phyloP scores from a whole-genome alignment of 768 basidiomycete genomes.

The Tulasnella sp. region DNA sequence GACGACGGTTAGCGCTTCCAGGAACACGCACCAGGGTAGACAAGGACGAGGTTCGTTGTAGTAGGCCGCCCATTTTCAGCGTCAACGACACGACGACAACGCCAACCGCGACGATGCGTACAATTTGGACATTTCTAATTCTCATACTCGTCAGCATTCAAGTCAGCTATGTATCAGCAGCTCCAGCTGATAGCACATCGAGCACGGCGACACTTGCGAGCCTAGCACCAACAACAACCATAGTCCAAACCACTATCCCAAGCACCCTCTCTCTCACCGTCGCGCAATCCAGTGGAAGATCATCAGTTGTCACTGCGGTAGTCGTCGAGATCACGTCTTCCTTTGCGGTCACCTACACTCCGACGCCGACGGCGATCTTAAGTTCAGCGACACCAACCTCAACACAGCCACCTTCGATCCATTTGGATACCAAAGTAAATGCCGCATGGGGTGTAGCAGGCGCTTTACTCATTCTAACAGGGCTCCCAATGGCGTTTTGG shows the following conservation, averaged over 20 bases:
- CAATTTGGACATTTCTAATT: no score
- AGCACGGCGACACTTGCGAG: not conserved
- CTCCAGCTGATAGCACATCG: no score
- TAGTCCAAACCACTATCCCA: conserved; percentile 51
- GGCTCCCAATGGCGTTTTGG: conserved; percentile 79
- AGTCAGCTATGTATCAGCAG: no score
- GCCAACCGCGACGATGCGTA: no score
- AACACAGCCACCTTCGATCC: conserved; percentile 29
- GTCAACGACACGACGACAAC: no score
- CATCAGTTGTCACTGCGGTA: not conserved
- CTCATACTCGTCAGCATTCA: no score
- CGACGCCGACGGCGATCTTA: conserved; percentile 32
- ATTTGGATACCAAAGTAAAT: conserved; percentile 58
- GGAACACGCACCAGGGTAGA: no score
- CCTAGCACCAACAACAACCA: conserved; percentile 27
- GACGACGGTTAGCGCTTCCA: no score
- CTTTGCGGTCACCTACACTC: conserved; percentile 19
- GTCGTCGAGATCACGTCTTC: not conserved
- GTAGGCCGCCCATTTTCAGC: no score
- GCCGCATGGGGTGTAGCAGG: conserved; percentile 87
- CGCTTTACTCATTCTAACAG: conserved; percentile 77
- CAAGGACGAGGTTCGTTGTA: no score
- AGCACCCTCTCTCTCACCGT: conserved; percentile 41
- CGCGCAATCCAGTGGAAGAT: conserved; percentile 27
- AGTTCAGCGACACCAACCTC: conserved; percentile 38